Evolutionary conservation across 768 basidiomycete genomes (phyloP).

Genomic region (Lanmaoa rubissima): DNA sequence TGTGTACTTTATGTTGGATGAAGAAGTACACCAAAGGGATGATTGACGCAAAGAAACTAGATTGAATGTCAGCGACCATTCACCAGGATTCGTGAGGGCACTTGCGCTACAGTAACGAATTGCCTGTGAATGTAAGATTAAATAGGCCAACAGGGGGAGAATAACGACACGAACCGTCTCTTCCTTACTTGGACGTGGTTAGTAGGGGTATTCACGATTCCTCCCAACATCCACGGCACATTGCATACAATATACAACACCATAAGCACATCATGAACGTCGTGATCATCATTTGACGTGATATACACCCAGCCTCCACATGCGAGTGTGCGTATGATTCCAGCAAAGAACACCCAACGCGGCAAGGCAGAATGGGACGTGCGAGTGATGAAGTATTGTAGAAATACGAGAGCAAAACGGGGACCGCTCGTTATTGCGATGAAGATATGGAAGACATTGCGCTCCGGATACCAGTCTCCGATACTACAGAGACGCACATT

Average conservation of each 20-base stretch:
- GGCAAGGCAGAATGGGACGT: constrained; percentile 43
- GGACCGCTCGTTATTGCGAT: constrained; percentile 89
- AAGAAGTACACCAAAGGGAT: constrained; percentile 81
- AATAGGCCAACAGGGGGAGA: neutral
- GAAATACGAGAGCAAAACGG: constrained; percentile 61
- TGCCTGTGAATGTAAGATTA: constrained; percentile 38
- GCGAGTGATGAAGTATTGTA: constrained; percentile 61
- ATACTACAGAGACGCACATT: constrained; percentile 48
- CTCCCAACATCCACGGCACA: constrained; percentile 86
- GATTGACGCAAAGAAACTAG: constrained; percentile 69
- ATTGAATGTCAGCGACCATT: constrained; percentile 3
- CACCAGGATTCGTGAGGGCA: neutral
- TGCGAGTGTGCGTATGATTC: constrained; percentile 69
- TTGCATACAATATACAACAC: constrained; percentile 81
- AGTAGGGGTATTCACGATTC: constrained; percentile 53
- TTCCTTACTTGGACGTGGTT: constrained; percentile 40
- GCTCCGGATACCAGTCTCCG: constrained; percentile 88
- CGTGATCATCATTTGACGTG: constrained; percentile 81
- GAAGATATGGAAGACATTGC: constrained; percentile 81
- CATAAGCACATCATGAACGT: constrained; percentile 86
- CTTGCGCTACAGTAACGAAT: constrained; percentile 49
- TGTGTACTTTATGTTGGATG: constrained; percentile 79
- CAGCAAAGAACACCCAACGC: constrained; percentile 53
- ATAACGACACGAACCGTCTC: constrained; percentile 45
- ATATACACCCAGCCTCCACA: constrained; percentile 95